phyloP scores from a whole-genome alignment of 495 filamentous ascomycete genomes.

The Neurospora hispaniola region DNA sequence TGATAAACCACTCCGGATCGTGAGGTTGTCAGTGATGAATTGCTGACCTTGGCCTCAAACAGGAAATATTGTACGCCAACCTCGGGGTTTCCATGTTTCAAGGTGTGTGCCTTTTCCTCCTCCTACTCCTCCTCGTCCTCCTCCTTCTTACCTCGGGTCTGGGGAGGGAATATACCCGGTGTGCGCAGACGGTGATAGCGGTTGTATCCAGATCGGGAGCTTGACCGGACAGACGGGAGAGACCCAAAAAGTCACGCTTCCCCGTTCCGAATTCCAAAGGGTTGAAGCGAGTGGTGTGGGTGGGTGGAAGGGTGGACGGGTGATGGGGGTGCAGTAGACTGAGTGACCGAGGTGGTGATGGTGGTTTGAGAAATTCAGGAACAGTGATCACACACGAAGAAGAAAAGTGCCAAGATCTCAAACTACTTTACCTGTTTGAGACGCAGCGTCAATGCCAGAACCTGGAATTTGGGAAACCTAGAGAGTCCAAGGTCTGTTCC shows the following conservation, averaged over 20 bases:
- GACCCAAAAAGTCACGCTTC: not conserved
- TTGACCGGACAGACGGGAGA: not conserved
- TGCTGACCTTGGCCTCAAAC: not conserved
- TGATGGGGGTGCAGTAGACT: not conserved
- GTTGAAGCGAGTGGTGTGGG: not conserved
- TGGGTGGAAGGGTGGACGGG: not conserved
- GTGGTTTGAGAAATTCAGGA: not conserved
- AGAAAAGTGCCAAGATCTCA: not conserved
- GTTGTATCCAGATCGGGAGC: not conserved
- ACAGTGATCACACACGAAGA: not conserved
- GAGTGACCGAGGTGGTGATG: not conserved
- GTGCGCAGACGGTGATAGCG: not conserved
- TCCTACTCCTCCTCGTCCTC: not conserved
- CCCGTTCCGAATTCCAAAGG: not conserved
- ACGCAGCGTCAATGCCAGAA: not conserved
- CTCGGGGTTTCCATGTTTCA: not conserved
- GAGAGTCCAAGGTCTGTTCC: not conserved
- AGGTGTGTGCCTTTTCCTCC: not conserved
- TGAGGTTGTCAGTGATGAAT: not conserved
- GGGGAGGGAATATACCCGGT: not conserved
- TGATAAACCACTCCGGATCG: not conserved
- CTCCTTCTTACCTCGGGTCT: not conserved
- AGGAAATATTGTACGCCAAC: not conserved
- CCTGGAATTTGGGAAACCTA: not conserved
- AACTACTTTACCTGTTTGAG: not conserved